Percentiles rank a stretch among this genome's conserved stretches.
Conservation (phyloP, 2,329 filamentous ascomycete species). For the Claviceps sp. region DNA sequence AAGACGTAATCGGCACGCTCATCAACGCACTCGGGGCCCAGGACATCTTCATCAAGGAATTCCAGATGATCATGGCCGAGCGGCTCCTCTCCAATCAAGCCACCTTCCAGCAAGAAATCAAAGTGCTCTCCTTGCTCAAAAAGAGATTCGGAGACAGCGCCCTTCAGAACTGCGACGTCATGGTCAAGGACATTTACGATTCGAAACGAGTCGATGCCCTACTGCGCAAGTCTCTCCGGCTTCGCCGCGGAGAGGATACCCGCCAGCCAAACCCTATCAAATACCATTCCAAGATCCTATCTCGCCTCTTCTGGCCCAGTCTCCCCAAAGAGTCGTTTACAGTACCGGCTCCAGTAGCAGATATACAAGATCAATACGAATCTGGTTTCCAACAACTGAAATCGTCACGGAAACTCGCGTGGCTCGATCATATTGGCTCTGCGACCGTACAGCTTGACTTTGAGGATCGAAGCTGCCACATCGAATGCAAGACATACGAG, state of each 20-base stretch:
- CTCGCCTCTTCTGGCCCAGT: slow-evolving; percentile 84
- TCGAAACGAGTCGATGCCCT: slow-evolving; percentile 59
- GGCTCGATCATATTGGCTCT: slow-evolving; percentile 72
- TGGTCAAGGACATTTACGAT: slow-evolving; percentile 87
- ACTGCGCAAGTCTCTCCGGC: slow-evolving; percentile 36
- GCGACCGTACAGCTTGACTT: slow-evolving; percentile 73
- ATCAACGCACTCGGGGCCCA: slow-evolving; percentile 80
- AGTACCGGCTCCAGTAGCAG: slow-evolving; percentile 43
- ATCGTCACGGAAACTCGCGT: slow-evolving; percentile 71
- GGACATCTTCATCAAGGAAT: slow-evolving; percentile 87
- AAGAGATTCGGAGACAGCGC: slow-evolving; percentile 74
- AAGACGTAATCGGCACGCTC: slow-evolving; percentile 84
- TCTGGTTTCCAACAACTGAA: slow-evolving; percentile 69
- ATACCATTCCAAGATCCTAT: slow-evolving; percentile 75
- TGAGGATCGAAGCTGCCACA: slow-evolving; percentile 59
- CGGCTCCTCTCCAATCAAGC: slow-evolving; percentile 56
- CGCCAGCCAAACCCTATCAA: slow-evolving; percentile 15
- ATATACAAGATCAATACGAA: slow-evolving; percentile 58
- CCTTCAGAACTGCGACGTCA: slow-evolving; percentile 89
- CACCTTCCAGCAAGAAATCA: slow-evolving; percentile 64
- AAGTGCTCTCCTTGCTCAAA: slow-evolving; percentile 77
- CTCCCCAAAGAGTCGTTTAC: slow-evolving; percentile 57
- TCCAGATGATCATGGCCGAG: slow-evolving; percentile 79
- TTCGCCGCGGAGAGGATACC: slow-evolving; percentile 8
- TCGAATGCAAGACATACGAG: slow-evolving; percentile 71